Base-by-base conservation (phyloP, 1,139 yeast species). In the Pneumocystis jirovecii region DNA sequence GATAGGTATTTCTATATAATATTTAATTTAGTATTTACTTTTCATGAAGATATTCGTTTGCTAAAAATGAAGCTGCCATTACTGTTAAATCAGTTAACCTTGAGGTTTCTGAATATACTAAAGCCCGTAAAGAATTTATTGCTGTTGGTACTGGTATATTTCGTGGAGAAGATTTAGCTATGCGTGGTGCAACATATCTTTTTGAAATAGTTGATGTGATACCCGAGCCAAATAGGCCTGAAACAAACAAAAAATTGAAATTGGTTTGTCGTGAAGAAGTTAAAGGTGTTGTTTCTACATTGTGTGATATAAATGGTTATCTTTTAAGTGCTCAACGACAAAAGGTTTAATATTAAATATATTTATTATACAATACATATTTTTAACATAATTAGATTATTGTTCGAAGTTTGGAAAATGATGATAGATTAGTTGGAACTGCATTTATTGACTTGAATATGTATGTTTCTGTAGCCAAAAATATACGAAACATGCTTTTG, bases 171-270 rank as follows among this genome's bases (percentile, higher is more conserved):
- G 97, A 90, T 76, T 78, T 87, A 66, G 83, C 90, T 4, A 83
- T 96, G 0, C 83, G 85, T 71, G 98, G 98, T 0, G 79, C 86
- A 1, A 87, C 89, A 74, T 83, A 85, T 69, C 77, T 91, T 1
- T 85, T 78, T 70, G 96, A 90, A 69, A 80, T 89, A 60, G 85
- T 87, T 65, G 91, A 86, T 68, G 87, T 90, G 73, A 89, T 89
- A 68, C 96, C 97, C 0, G 96, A 90, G 72, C 95, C 95, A 0
- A 93, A 87, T 0, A 82, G 80, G 68, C 96, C 97, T 0, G 96
- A 89, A 71, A 86, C 91, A 1, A 86, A 85, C 70, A 88, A 83
- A 73, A 87, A 86, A 74, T 80, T 93, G 70, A 89, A 89, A 72
- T 84, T 85, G 69, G 80, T 88, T n/a, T 84, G 83, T 66, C 81